Conservation (phyloP, 2,329 filamentous ascomycete genomes). For the Annulohypoxylon truncatum region DNA sequence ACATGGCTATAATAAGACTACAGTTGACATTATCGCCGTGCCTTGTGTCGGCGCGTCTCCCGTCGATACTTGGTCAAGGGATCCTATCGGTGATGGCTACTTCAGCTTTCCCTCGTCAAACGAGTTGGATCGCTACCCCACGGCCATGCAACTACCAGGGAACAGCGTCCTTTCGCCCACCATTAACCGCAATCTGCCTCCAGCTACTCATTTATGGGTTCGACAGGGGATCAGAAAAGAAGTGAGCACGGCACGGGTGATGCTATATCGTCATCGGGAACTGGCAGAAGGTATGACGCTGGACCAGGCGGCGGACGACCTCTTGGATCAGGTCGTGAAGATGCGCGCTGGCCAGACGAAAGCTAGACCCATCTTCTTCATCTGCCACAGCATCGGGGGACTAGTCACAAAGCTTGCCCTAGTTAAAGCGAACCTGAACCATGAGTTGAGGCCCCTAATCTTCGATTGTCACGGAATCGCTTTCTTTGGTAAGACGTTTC, state of each 20-base stretch:
- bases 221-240: constrained; percentile 63
- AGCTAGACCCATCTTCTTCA: constrained; percentile 67
- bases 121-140: constrained; percentile 44
- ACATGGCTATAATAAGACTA: constrained; percentile 62
- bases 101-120: constrained; percentile 53
- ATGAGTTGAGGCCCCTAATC: constrained; percentile 58
- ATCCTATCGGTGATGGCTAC: constrained; percentile 61
- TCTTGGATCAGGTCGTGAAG: constrained; percentile 58
- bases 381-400: constrained; percentile 71
- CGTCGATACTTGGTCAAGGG: constrained; percentile 64
- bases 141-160: constrained; percentile 50
- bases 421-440: constrained; percentile 57
- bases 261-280: constrained; percentile 64
- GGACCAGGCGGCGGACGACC: constrained; percentile 58
- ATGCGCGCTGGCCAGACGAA: constrained; percentile 50
- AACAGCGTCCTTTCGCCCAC: constrained; percentile 50
- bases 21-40: constrained; percentile 65
- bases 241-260: constrained; percentile 60
- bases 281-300: constrained; percentile 57
- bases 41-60: constrained; percentile 66
- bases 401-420: constrained; percentile 69
- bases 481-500: constrained; percentile 64
- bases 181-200: constrained; percentile 49
- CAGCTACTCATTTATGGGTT: constrained; percentile 61
- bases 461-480: constrained; percentile 70